Base-by-base conservation (phyloP, 805 yeast species). In the Myxozyma neglecta region DNA sequence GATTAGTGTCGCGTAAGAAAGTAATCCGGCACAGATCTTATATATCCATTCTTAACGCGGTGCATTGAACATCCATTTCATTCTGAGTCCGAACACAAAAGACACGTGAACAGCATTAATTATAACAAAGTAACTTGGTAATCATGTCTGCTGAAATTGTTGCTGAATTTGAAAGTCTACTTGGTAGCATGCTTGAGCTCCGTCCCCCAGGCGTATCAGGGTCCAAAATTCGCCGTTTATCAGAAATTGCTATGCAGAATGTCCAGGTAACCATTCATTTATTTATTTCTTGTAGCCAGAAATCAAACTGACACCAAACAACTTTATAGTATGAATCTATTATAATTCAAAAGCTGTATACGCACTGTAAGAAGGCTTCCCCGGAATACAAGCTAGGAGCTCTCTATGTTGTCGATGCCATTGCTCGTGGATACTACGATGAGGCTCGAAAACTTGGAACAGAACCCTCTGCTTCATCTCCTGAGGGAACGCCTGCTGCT, bases 181-280 rank as follows among this genome's bases (percentile, higher is more conserved):
- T 68, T 37, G 40, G 50, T 20, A 62, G 68, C 51, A 64, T 68
- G 63, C 64, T 68, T 34, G 68, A 63, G 39, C 68, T 71, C 18
- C 75, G 75, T 65, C 72, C 97, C 14, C 93, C 93, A 13, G 98
- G 99, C 63, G 94, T 93, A 56, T 91, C 97, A 35, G 98, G 98
- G 48, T 85, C 96, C 59, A 90, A 97, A 78, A 94, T 93, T 75
- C 89, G 89, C 74, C 86, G 86, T 71, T 79, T 92, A 72, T 89
- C 93, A 50, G 88, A 89, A 60, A 74, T 89, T 64, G 96, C 97
- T 60, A 79, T 86, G 63, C 82, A 82, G 67, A 83, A 90, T 74
- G 87, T 88, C 59, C 75, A 72, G 63, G 77, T 74, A 65, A 61
- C 20, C 32, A 20, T 14, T 34, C 47, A 36, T 2, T 34, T 32